Evolutionary conservation across 805 yeast genomes (phyloP), one percentile per base, ranked within the genome.

Genomic region (Pichia phayaonensis): DNA sequence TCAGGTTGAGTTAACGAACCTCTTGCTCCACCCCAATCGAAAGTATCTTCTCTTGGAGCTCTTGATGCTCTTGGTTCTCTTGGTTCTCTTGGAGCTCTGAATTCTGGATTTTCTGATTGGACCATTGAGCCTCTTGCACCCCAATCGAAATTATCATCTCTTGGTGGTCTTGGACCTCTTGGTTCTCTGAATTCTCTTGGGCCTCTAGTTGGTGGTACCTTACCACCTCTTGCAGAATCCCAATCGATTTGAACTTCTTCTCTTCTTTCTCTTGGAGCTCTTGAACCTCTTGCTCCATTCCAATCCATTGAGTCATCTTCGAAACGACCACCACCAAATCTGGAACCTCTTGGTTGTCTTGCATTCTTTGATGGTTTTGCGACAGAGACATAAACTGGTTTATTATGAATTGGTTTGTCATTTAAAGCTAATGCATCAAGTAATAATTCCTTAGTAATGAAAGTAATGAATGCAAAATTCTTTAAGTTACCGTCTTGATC

Each of bases 401-500:
- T 71, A 38, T 78, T 80, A 50, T 71, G 70, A 56, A 77, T 67
- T 39, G 71, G 72, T 46, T 72, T 56, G 55, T 68, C 66, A 53
- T 73, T 70, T 55, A 78, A 71, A 48, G 66, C 61, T 54, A 79
- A 70, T 1, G 81, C 79, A 56, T 74, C 79, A 62, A 76, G 80
- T 59, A 79, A 72, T 11, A 67, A 60, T 13, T 66, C 72, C 60
- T 76, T 70, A 53, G 72, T 70, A 24, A 61, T 59, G 57, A 79
- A 78, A 16, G 81, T 74, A 55, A 79, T 68, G 53, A 79, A 79
- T 38, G 81, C 83, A 61, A 72, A 77, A 15, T 81, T 81, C 61
- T 72, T 76, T 49, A 86, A 75, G 62, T 83, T 80, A 38, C 86
- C 83, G 55, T 71, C 76, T 60, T 68, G 62, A 68, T 86, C 95